Evolutionary conservation across 768 basidiomycete species (phyloP).

Genomic region (Amanita rimosa): DNA sequence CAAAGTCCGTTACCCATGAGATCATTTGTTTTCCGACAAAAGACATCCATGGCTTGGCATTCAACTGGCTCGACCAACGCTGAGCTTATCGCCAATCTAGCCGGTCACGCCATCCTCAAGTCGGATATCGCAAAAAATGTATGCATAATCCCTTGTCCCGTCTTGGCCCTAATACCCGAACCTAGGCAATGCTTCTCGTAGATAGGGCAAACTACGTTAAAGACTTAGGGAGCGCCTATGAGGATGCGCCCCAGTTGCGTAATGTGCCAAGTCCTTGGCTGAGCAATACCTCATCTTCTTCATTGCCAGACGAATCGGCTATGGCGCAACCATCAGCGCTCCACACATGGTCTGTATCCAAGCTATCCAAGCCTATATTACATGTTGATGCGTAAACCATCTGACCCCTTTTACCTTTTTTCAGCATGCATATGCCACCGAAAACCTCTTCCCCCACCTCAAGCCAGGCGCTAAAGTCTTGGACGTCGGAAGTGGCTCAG

Average conservation of each 20-base stretch:
- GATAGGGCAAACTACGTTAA: slow-evolving; percentile 64
- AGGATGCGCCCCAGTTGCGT: slow-evolving; percentile 67
- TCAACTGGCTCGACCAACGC: slow-evolving; percentile 59
- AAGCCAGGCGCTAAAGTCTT: slow-evolving; percentile 65
- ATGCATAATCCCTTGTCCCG: slow-evolving; percentile 10
- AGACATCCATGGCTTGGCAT: slow-evolving; percentile 85
- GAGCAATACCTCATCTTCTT: not conserved
- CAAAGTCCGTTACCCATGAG: not conserved
- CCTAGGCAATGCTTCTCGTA: slow-evolving; percentile 56
- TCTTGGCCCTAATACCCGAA: not conserved
- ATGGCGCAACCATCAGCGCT: slow-evolving; percentile 89
- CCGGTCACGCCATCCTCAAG: slow-evolving; percentile 37
- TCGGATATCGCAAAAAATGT: slow-evolving; percentile 48
- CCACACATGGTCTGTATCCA: slow-evolving; percentile 77
- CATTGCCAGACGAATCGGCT: slow-evolving; percentile 52
- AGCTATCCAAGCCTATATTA: not conserved
- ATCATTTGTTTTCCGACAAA: not conserved
- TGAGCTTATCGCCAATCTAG: slow-evolving; percentile 66
- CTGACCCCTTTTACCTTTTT: not conserved
- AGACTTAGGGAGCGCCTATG: slow-evolving; percentile 44
- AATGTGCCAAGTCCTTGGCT: not conserved
- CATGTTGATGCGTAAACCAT: not conserved
- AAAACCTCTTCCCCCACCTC: slow-evolving; percentile 67
- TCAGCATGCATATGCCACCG: slow-evolving; percentile 78
- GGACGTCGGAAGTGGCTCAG: slow-evolving; percentile 85